Percentiles rank a stretch among this genome's conserved stretches.
phyloP scores from a whole-genome alignment of 2,329 filamentous ascomycete species.

The Davidsoniella neocaledoniae region DNA sequence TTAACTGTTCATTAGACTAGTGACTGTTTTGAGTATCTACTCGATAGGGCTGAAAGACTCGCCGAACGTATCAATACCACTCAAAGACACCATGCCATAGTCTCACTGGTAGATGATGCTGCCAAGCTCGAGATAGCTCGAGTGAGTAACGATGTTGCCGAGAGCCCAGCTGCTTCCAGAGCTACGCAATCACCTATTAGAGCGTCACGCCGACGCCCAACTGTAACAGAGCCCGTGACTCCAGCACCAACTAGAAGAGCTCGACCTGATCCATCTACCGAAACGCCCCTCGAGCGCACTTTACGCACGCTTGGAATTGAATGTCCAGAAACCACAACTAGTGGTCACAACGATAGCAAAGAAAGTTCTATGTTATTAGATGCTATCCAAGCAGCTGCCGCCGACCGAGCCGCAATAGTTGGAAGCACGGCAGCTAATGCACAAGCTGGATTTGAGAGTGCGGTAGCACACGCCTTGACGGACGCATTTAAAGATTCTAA shows the following conservation, averaged over 20 bases:
- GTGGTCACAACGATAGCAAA: not conserved
- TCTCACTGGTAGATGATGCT: not conserved
- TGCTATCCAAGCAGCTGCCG: slow-evolving; percentile 24
- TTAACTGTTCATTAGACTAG: slow-evolving; percentile 26
- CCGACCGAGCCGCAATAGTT: slow-evolving; percentile 26
- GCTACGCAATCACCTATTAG: no score
- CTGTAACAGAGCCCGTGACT: not conserved
- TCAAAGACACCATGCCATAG: not conserved
- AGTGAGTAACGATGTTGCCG: no score
- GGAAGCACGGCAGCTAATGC: slow-evolving; percentile 27
- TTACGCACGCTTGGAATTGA: not conserved
- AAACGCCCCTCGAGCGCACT: not conserved
- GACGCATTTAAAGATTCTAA: slow-evolving; percentile 33
- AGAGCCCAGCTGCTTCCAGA: no score
- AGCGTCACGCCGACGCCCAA: not conserved
- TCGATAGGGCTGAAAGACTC: slow-evolving; percentile 15
- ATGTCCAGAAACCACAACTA: not conserved
- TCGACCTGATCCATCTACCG: not conserved
- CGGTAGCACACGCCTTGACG: slow-evolving; percentile 24
- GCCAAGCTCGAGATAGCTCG: not conserved
- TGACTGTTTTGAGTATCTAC: slow-evolving; percentile 27
- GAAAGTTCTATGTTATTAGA: slow-evolving; percentile 14
- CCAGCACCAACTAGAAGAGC: not conserved
- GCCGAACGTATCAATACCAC: not conserved
- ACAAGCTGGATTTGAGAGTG: slow-evolving; percentile 34